Evolutionary conservation across 139 green algal genomes (phyloP).

Genomic region (Pseudopediastrum boryanum): DNA sequence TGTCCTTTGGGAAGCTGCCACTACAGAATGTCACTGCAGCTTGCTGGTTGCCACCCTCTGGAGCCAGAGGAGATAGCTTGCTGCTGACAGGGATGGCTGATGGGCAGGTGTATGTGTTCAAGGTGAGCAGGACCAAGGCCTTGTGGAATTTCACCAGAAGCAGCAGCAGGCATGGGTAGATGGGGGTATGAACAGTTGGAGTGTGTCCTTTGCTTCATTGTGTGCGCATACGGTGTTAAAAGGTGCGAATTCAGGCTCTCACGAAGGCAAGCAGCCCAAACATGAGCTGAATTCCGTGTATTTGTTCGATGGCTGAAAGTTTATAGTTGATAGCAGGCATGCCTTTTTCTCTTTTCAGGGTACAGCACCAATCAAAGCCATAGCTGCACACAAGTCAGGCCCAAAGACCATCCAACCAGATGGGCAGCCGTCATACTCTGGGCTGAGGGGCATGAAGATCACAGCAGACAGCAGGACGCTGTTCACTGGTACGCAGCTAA

Average conservation of each 20-base stretch:
- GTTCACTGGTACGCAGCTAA: constrained; percentile 43
- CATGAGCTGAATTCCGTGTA: too few species aligned
- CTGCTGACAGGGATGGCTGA: constrained; percentile 64
- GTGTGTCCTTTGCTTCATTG: too few species aligned
- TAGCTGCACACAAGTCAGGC: constrained; percentile 56
- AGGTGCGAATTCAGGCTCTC: too few species aligned
- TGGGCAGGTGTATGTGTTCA: constrained; percentile 68
- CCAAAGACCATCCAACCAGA: constrained; percentile 51
- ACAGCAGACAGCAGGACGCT: constrained; percentile 44
- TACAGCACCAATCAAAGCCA: constrained; percentile 41
- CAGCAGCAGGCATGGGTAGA: too few species aligned
- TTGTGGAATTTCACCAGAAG: too few species aligned
- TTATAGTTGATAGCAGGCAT: neutral
- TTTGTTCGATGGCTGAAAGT: too few species aligned
- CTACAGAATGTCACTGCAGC: constrained; percentile 64
- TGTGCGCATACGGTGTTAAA: too few species aligned
- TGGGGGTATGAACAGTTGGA: too few species aligned
- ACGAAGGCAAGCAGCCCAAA: too few species aligned
- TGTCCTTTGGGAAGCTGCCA: constrained; percentile 56
- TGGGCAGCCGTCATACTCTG: constrained; percentile 51
- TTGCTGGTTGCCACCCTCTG: constrained; percentile 54
- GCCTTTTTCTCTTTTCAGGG: constrained; percentile 27
- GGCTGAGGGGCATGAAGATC: constrained; percentile 58
- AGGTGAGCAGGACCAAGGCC: constrained; percentile 46
- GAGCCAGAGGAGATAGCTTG: constrained; percentile 41